Percentiles rank a stretch among this genome's conserved stretches.
phyloP scores from a whole-genome alignment of 495 filamentous ascomycete species.

The Durotheca rogersii region DNA sequence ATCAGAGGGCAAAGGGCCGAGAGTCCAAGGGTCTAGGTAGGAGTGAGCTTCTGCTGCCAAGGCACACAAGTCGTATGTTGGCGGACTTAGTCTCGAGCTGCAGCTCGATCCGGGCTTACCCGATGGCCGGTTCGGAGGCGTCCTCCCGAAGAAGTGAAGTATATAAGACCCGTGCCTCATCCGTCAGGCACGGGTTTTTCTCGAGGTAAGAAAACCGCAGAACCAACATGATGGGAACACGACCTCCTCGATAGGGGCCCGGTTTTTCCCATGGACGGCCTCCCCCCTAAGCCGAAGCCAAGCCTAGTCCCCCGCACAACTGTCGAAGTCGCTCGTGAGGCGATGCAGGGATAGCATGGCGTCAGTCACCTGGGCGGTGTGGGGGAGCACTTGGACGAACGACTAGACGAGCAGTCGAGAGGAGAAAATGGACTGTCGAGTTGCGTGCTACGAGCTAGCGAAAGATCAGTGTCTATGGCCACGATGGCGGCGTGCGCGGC shows the following conservation, averaged over 20 bases:
- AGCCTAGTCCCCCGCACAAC: constrained; percentile 13
- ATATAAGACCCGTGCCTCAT: constrained; percentile 17
- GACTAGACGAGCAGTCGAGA: no score
- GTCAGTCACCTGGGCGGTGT: neutral
- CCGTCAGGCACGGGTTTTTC: constrained; percentile 12
- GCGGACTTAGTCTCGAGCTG: neutral
- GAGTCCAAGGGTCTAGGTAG: neutral
- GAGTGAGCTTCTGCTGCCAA: neutral
- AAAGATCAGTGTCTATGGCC: neutral
- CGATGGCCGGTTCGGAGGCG: constrained; percentile 1
- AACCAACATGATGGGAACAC: constrained; percentile 1
- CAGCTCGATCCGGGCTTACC: constrained; percentile 6
- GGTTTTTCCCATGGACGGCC: constrained; percentile 6
- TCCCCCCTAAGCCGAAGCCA: constrained; percentile 9
- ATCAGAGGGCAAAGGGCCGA: neutral
- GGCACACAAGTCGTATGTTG: constrained; percentile 5
- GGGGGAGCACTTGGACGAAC: no score
- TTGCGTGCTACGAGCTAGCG: constrained; percentile 3
- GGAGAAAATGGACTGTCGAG: no score
- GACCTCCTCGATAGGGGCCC: constrained; percentile 1
- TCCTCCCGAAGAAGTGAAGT: constrained; percentile 1
- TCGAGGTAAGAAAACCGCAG: neutral
- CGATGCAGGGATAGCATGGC: constrained; percentile 18
- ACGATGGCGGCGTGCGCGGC: constrained; percentile 1
- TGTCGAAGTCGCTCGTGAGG: constrained; percentile 4